Evolutionary conservation across 192 early-diverging fungal genomes (phyloP).

Genomic region (Funneliformis geosporum): DNA sequence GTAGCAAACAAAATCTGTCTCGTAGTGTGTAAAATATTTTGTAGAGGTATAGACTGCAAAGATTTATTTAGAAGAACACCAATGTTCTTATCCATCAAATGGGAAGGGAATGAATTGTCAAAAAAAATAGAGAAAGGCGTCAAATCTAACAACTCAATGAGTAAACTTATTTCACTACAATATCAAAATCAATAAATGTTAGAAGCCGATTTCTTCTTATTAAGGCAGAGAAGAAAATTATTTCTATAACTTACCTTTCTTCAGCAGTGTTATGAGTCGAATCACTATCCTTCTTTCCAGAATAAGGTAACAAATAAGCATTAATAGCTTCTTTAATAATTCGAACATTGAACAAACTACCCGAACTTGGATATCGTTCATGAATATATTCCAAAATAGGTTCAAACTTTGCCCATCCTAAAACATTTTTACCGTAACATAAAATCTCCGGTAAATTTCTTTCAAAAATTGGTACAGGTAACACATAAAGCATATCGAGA

Average conservation of each 20-base stretch:
- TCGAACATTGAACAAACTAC: conserved; percentile 41
- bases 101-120: conserved; percentile 22
- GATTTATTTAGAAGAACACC: neutral
- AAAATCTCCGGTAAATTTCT: conserved; percentile 35
- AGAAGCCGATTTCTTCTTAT: neutral
- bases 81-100: neutral
- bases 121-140: conserved; percentile 39
- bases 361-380: conserved; percentile 43
- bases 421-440: conserved; percentile 13
- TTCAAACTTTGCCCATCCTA: conserved; percentile 27
- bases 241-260: neutral
- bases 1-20: neutral
- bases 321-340: conserved; percentile 15
- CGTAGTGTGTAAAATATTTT: neutral
- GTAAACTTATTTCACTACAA: neutral
- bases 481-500: conserved; percentile 16
- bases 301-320: neutral
- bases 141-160: neutral
- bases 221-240: neutral
- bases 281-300: neutral
- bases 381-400: conserved; percentile 45
- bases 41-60: neutral
- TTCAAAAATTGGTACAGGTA: conserved; percentile 33
- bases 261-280: neutral
- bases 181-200: neutral